phyloP scores from a whole-genome alignment of 805 yeast species.

The Starmerella etchellsii region DNA sequence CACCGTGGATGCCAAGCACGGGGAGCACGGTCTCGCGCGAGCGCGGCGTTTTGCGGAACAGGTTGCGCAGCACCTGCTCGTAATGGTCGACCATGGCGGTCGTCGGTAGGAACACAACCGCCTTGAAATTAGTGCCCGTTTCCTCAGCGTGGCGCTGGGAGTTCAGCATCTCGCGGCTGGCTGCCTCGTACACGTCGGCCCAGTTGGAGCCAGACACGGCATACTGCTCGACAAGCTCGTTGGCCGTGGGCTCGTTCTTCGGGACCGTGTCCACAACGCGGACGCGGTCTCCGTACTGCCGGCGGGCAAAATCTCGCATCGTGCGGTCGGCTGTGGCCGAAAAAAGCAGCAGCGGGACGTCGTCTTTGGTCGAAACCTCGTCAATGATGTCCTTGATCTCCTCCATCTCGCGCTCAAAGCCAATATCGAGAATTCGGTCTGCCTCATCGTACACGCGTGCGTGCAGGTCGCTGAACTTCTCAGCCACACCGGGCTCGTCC shows the following conservation, averaged over 20 bases:
- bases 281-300: constrained; percentile 26
- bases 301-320: constrained; percentile 55
- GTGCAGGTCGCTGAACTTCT: constrained; percentile 40
- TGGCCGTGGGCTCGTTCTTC: constrained; percentile 60
- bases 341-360: constrained; percentile 54
- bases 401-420: constrained; percentile 53
- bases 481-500: constrained; percentile 33
- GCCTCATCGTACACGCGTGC: constrained; percentile 82
- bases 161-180: constrained; percentile 35
- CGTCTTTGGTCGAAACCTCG: constrained; percentile 31
- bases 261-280: constrained; percentile 56
- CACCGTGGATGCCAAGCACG: constrained; percentile 47
- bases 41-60: constrained; percentile 8
- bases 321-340: constrained; percentile 75
- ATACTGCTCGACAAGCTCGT: constrained; percentile 62
- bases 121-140: constrained; percentile 41
- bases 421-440: constrained; percentile 70
- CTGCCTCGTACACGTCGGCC: constrained; percentile 48
- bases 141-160: constrained; percentile 27
- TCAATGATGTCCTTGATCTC: constrained; percentile 37
- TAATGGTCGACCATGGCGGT: constrained; percentile 52
- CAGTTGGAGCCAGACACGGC: constrained; percentile 42
- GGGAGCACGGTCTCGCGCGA: constrained; percentile 2
- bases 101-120: constrained; percentile 74
- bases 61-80: constrained; percentile 31